Evolutionary conservation across 2,329 filamentous ascomycete genomes (phyloP), one percentile per base, ranked within the genome.

Genomic region (Fusarium globosum): DNA sequence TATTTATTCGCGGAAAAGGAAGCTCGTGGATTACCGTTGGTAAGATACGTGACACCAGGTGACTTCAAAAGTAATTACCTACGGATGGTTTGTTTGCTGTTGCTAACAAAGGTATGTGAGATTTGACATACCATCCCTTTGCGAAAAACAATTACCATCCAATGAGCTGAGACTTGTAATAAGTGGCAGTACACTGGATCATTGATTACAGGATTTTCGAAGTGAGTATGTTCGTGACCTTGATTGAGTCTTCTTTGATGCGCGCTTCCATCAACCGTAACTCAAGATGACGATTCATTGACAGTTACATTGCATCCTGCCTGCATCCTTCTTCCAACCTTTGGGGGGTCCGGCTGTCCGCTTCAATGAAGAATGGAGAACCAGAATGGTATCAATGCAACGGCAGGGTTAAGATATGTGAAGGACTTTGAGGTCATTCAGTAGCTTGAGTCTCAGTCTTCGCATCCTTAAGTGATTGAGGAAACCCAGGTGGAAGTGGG

Each of bases 241-340:
- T 18, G 35, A 49, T 38, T 39, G 45, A 38, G 42, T 35, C 30
- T 41, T 35, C n/a, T 49, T 51, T 39, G n/a, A 23, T 41, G 48
- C 53, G 36, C 16, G 39, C 33, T 30, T 70, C 39, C 20, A 43
- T 70, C 39, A 26, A 16, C n/a, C 43, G 38, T 43, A 45, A 20
- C 20, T 41, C 42, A 49, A 43, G 30, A 74, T 73, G 59, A 74
- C 67, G 71, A 57, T 61, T 57, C 8, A 59, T 66, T 67, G 53
- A 75, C 49, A 55, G 61, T 23, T 51, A 48, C 53, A 52, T 56
- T 58, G 39, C 48, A 42, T 43, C 16, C 30, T 48, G 58, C 48
- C 52, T 68, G 67, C 62, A 59, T 56, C 33, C 35, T 39, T 35
- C 23, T 28, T 21, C 20, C 23, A 28, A 23, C 23, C n/a, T 53